Evolutionary conservation across 2,329 filamentous ascomycete genomes (phyloP), one percentile per base, ranked within the genome.

Genomic region (Colletotrichum sublineola): DNA sequence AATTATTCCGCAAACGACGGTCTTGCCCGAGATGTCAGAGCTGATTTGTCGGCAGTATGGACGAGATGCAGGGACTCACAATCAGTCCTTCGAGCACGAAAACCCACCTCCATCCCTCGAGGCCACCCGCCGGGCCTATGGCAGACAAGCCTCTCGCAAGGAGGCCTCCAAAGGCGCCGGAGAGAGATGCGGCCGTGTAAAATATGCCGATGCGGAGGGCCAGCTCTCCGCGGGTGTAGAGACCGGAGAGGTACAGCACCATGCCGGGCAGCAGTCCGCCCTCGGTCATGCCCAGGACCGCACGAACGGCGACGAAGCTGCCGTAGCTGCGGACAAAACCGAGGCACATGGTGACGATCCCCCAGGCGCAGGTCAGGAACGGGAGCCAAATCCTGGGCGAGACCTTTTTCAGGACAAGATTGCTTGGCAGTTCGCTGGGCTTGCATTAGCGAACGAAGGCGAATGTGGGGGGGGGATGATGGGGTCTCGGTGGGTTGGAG

Each of bases 261-360:
- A 93, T 92, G 58, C 91, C 91, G 0, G 91, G 91, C 2, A 93
- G 80, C 46, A 93, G 79, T 0, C 91, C 91, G 50, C 90, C 91
- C 79, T 93, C 91, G 0, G 88, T 87, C 5, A 90, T 75, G 11
- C 91, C 91, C 6, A 93, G 82, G 42, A 93, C 77, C 9, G 89
- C 89, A 24, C 91, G 85, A 18, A 91, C 88, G 9, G 86, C 87
- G 3, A 90, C 84, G 67, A 93, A 92, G n/a, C 87, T 86, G 9
- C 84, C 84, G 74, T 86, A 88, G 75, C 79, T 84, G 24, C 81
- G 81, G 7, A 90, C 85, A 63, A 90, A 89, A 15, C 87, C 87
- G 12, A 89, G 81, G 65, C 86, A 88, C 84, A 88, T 86, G 14
- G 88, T 88, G 20, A 91, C 82, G 7, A 88, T 81, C 2, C 90